Conservation (phyloP, 2,329 filamentous ascomycete species). For the Esteya vermicola region DNA sequence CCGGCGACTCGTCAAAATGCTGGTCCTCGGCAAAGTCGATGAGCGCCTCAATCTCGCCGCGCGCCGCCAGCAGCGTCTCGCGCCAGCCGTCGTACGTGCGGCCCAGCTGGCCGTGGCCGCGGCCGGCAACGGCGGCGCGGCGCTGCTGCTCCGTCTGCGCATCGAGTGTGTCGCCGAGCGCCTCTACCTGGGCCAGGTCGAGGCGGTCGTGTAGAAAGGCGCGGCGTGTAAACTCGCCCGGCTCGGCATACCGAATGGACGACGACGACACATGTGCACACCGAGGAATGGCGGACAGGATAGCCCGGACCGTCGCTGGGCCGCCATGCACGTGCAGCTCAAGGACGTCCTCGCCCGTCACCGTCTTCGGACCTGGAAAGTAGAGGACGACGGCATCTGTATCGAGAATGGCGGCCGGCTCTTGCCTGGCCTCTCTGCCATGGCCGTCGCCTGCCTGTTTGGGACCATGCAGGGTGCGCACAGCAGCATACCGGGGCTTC, state of each 20-base stretch:
- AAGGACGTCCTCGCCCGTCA: conserved; percentile 83
- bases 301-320: conserved; percentile 72
- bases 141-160: conserved; percentile 88
- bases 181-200: conserved; percentile 71
- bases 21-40: conserved; percentile 98
- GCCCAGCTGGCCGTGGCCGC: conserved; percentile 47
- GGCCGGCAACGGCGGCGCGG: conserved; percentile 70
- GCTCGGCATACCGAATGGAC: conserved; percentile 77
- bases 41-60: conserved; percentile 84
- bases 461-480: conserved; percentile 54
- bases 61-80: conserved; percentile 57
- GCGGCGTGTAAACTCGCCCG: conserved; percentile 86
- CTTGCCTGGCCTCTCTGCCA: too few species aligned
- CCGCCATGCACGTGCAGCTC: conserved; percentile 95
- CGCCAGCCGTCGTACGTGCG: conserved; percentile 76
- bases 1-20: conserved; percentile 81
- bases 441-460: conserved; percentile 3
- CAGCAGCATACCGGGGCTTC: conserved; percentile 44
- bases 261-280: too few species aligned
- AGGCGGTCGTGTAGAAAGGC: conserved; percentile 81
- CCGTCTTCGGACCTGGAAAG: conserved; percentile 68
- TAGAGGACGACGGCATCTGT: conserved; percentile 67
- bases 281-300: conserved; percentile 60
- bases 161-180: conserved; percentile 45
- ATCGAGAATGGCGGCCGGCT: conserved; percentile 59